Evolutionary conservation across 1,284 basidiomycete species (phyloP).

Genomic region (Ustilago esculenta): DNA sequence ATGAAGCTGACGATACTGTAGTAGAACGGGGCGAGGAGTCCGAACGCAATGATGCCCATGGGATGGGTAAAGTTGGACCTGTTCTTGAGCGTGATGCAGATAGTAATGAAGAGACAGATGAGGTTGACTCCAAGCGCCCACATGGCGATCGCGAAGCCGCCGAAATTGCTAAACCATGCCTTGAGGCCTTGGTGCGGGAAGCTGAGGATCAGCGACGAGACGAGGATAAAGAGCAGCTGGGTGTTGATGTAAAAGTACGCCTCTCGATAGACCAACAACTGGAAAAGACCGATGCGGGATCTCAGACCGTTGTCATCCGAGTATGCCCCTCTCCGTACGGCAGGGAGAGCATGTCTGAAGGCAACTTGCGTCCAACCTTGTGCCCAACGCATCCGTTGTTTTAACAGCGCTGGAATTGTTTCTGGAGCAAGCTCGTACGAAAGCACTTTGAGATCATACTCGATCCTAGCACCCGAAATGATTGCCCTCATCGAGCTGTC

Average conservation of each 20-base stretch:
- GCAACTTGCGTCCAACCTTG: slow-evolving; percentile 64
- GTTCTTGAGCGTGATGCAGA: slow-evolving; percentile 55
- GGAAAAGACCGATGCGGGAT: slow-evolving; percentile 54
- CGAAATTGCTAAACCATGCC: slow-evolving; percentile 47
- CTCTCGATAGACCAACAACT: slow-evolving; percentile 54
- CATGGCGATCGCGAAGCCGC: slow-evolving; percentile 44
- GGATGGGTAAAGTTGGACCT: slow-evolving; percentile 52
- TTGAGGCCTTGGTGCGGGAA: slow-evolving; percentile 36
- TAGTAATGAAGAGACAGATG: slow-evolving; percentile 48
- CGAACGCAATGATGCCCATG: slow-evolving; percentile 48
- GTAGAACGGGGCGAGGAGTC: slow-evolving; percentile 46
- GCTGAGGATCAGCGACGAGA: slow-evolving; percentile 36
- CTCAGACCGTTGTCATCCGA: slow-evolving; percentile 47
- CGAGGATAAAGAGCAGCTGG: slow-evolving; percentile 39
- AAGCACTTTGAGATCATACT: slow-evolving; percentile 57
- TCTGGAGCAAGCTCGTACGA: slow-evolving; percentile 60
- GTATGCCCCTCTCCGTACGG: slow-evolving; percentile 50
- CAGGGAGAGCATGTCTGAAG: slow-evolving; percentile 52
- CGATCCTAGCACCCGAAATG: slow-evolving; percentile 58
- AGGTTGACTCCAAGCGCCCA: slow-evolving; percentile 53
- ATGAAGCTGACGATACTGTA: slow-evolving; percentile 51
- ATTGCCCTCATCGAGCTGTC: slow-evolving; percentile 60
- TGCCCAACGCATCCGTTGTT: slow-evolving; percentile 61
- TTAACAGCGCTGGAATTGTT: slow-evolving; percentile 46
- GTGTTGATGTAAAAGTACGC: slow-evolving; percentile 54